Base-by-base conservation (phyloP, 768 basidiomycete genomes). In the Trametes villosa region DNA sequence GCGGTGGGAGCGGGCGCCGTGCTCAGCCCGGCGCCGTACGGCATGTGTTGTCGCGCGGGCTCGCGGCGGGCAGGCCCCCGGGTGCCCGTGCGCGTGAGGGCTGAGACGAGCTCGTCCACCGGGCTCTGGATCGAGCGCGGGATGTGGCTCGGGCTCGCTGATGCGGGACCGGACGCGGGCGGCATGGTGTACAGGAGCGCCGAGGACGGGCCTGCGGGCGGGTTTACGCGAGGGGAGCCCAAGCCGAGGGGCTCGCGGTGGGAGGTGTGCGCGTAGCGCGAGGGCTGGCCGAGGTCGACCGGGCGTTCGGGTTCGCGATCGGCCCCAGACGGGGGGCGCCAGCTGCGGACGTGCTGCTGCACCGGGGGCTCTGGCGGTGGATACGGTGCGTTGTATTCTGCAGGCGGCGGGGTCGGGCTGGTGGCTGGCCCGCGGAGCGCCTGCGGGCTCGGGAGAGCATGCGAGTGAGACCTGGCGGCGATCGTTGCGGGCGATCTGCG, bases 31-130 rank as follows among this genome's bases (percentile, higher is more conserved):
- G 53, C 36, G 24, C 24, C 27, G 45, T 42, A n/a, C 29, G 54
- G 15, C 22, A 31, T 9, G 45, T 38, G 38, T 24, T 18, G 27
- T 48, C 46, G 22, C 18, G 36, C 36, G 20, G 55, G 36, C 5
- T 29, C 24, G 27, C 26, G 44, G 22, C 22, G 42, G 29, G 11
- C 24, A 13, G 30, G 12, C 20, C n/a, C 31, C 7, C 53, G 30
- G 33, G 44, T 47, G 33, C 30, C 34, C 31, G 31, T 55, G 53
- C 34, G 30, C 6, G 59, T 48, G 59, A 60, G 20, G 34, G 31
- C 59, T 2, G 59, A 60, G 29, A 60, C 59, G 46, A 60, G 53
- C 47, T 60, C 59, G 47, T 60, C 59, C 2, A 53, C 59, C 20
- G 59, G 53, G 53, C 53, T 60, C 38, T 45, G 53, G 38, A 55